Conservation (phyloP, 2,329 filamentous ascomycete genomes). For the Pseudocercospora fuligena region DNA sequence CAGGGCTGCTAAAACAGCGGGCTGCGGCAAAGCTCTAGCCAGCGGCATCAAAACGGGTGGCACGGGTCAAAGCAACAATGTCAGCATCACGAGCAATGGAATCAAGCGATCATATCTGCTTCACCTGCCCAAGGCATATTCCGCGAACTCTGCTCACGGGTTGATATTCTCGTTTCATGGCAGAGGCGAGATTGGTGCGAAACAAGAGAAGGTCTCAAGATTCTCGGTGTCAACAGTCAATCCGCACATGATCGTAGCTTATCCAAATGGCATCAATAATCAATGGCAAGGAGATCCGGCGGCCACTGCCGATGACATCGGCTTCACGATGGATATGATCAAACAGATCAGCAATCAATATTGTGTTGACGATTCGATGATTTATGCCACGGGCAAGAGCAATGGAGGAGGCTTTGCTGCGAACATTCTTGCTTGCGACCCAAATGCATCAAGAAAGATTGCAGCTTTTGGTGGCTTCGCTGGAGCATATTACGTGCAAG, state of each 20-base stretch:
- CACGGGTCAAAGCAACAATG: slow-evolving; percentile 21
- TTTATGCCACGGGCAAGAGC: slow-evolving; percentile 57
- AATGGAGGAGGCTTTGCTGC: slow-evolving; percentile 57
- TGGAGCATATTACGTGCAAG: slow-evolving; percentile 47
- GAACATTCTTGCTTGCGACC: slow-evolving; percentile 41
- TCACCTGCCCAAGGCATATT: slow-evolving; percentile 47
- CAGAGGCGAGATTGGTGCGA: slow-evolving; percentile 42
- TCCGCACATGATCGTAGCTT: slow-evolving; percentile 50
- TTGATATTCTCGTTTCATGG: slow-evolving; percentile 56
- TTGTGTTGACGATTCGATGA: slow-evolving; percentile 49
- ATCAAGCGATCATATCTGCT: slow-evolving; percentile 43
- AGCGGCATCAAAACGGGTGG: slow-evolving; percentile 26
- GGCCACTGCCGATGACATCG: slow-evolving; percentile 46
- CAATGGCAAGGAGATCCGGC: slow-evolving; percentile 51
- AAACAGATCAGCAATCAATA: slow-evolving; percentile 44
- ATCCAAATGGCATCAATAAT: slow-evolving; percentile 47
- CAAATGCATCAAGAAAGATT: slow-evolving; percentile 46
- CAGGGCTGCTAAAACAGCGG: slow-evolving; percentile 15
- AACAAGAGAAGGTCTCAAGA: slow-evolving; percentile 46
- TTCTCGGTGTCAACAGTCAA: slow-evolving; percentile 53
- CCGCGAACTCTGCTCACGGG: slow-evolving; percentile 42
- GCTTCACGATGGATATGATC: slow-evolving; percentile 51
- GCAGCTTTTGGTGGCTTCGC: slow-evolving; percentile 57
- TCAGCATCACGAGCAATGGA: slow-evolving; percentile 27
- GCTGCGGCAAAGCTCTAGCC: slow-evolving; percentile 30